Conservation (phyloP, 2,329 filamentous ascomycete species). For the Hymenoscyphus fraxineus region DNA sequence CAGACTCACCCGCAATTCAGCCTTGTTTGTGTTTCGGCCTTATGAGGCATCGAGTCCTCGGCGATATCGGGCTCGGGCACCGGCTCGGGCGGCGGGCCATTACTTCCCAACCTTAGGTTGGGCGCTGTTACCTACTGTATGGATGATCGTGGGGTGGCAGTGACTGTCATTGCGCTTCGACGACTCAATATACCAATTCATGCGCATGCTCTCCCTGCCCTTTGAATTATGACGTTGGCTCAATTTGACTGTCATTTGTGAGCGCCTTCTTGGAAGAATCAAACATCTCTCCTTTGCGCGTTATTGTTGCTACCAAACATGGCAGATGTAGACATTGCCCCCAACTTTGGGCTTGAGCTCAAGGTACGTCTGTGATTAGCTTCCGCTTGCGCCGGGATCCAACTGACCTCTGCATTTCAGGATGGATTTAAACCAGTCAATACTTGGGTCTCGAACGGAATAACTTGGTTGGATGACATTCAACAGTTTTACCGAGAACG, state of each 20-base stretch:
- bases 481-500: slow-evolving; percentile 97
- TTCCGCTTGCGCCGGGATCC: not conserved
- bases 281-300: not conserved
- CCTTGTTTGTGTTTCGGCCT: no score
- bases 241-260: slow-evolving; percentile 21
- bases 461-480: slow-evolving; percentile 93
- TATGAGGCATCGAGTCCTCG: no score
- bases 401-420: slow-evolving; percentile 43
- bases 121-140: not conserved
- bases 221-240: not conserved
- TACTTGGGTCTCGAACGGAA: slow-evolving; percentile 83
- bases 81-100: not conserved
- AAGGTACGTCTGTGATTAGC: slow-evolving; percentile 58
- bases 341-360: slow-evolving; percentile 88
- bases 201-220: not conserved
- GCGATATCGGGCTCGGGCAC: no score
- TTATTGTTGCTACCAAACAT: slow-evolving; percentile 43
- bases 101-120: not conserved
- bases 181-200: slow-evolving; percentile 2
- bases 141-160: slow-evolving; percentile 1
- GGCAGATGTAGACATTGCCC: slow-evolving; percentile 77
- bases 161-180: slow-evolving; percentile 1
- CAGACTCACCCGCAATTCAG: no score
- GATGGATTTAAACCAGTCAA: slow-evolving; percentile 97
- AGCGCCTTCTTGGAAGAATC: slow-evolving; percentile 15